Evolutionary conservation across 441 rosid species (phyloP).

Genomic region (Pelargonium australe): DNA sequence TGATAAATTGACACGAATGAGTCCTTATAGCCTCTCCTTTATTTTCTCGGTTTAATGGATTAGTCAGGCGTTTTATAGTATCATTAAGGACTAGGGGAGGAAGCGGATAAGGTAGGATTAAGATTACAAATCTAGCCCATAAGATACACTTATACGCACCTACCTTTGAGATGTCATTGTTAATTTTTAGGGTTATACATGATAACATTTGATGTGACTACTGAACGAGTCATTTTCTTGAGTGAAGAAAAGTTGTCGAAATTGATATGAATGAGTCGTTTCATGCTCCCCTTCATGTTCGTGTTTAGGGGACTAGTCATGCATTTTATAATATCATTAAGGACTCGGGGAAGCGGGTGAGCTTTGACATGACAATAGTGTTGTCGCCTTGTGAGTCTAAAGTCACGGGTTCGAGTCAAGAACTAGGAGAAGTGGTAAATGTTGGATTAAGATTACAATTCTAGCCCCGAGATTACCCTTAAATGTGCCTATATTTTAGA

Average conservation of each 20-base stretch:
- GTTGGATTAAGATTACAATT: no score
- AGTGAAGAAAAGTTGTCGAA: not conserved
- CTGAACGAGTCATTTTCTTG: not conserved
- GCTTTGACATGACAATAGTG: no score
- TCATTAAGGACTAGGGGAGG: not conserved
- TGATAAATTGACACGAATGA: not conserved
- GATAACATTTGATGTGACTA: not conserved
- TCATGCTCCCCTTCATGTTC: no score
- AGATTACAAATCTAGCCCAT: not conserved
- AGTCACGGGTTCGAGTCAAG: no score
- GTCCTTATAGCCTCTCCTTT: not conserved
- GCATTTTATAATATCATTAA: no score
- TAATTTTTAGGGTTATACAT: not conserved
- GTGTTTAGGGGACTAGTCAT: no score
- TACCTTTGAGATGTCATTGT: not conserved
- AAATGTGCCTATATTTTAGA: no score
- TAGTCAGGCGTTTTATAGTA: not conserved
- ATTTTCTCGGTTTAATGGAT: not conserved
- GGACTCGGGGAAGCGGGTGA: no score
- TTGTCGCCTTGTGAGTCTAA: no score
- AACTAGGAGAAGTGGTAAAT: no score
- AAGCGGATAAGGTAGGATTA: slow-evolving; percentile 8
- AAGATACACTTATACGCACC: not conserved
- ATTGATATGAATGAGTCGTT: not conserved
- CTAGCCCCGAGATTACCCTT: no score